These are phyloP conservation scores for Cystobasidium onofrii DNA, from an alignment of 768 basidiomycete species.

Conservation along the genomic window DNA sequence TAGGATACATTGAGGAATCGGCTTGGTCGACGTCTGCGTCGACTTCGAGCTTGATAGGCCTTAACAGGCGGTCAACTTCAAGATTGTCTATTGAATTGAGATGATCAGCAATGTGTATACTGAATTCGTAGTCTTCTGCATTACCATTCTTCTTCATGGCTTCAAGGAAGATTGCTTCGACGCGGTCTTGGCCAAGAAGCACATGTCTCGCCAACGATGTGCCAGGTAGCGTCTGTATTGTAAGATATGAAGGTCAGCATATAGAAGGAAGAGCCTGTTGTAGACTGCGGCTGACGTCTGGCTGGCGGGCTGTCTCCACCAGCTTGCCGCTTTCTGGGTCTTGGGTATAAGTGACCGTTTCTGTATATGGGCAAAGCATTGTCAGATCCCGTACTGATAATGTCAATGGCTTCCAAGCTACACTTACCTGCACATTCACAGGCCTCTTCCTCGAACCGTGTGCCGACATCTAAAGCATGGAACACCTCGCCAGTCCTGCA, in stretches of 20 bases:
- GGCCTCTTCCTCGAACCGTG: slow-evolving; percentile 20
- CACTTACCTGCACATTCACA: slow-evolving; percentile 18
- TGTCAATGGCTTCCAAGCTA: too few relatives aligned
- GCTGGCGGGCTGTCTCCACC: slow-evolving; percentile 16
- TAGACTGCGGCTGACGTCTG: slow-evolving; percentile 8
- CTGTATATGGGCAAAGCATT: slow-evolving; percentile 28
- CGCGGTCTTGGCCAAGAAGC: slow-evolving; percentile 29
- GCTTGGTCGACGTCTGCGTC: neutral
- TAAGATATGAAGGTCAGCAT: neutral
- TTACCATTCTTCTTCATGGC: slow-evolving; percentile 33
- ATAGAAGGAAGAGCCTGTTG: too few relatives aligned
- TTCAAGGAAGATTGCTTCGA: slow-evolving; percentile 34
- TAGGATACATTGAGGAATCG: slow-evolving; percentile 24
- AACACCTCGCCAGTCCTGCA: slow-evolving; percentile 37
- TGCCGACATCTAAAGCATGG: slow-evolving; percentile 26
- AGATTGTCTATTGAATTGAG: slow-evolving; percentile 13
- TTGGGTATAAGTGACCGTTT: slow-evolving; percentile 30
- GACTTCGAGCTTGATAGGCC: slow-evolving; percentile 13
- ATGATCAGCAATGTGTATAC: too few relatives aligned
- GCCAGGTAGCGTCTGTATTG: slow-evolving; percentile 27
- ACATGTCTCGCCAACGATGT: slow-evolving; percentile 33
- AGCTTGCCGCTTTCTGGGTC: neutral
- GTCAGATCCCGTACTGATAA: too few relatives aligned
- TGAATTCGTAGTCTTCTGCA: neutral
- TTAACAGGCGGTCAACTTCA: slow-evolving; percentile 12